Base-by-base conservation (phyloP, 2,329 filamentous ascomycete genomes). In the Waltergamsia citrina region DNA sequence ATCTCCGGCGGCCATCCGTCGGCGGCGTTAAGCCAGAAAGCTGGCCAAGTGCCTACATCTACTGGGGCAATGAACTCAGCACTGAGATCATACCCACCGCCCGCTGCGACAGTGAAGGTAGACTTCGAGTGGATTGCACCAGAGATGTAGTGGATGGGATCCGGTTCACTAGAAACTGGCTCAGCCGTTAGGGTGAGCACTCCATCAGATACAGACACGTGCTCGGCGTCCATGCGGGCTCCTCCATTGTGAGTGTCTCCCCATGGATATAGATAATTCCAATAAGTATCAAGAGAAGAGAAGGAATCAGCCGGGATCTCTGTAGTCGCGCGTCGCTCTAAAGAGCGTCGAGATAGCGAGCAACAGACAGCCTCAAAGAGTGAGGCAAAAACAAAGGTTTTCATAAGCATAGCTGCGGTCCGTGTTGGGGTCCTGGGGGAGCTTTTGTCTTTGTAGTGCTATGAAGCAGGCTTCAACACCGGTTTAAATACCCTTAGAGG, bases 1-100 rank as follows among this genome's bases (percentile, higher is more conserved):
- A 76, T 64, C 59, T 75, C 72, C 0, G 71, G 72, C 12, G 71
- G 71, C 71, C 72, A 76, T 1, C 61, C 57, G 29, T 68, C 47
- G 1, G 69, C 68, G 0, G 59, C 69, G 2, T 69, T 74, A 11
- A 75, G 50, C 71, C 71, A 75, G 43, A 75, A 75, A 0, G 71
- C 71, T 0, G 71, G 71, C 72, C 71, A 75, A 0, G 69, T 72
- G 6, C 67, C 62, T 38, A 55, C 50, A 2, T 48, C 47, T 2
- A 57, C 57, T 7, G 60, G 53, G 6, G 61, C 62, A 33, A 46
- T 48, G 42, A 66, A 58, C 41, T 62, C 57, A 31, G 52, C 61
- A 7, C 43, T 40, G 41, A 63, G 63, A 42, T 65, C 61, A 39
- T 59, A 61, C 3, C 60, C 61, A 5, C 56, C 57, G 22, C 56